These are phyloP conservation scores for Xerocomellus amylosporus DNA, from an alignment of 768 basidiomycete genomes.

Conservation along the genomic window DNA sequence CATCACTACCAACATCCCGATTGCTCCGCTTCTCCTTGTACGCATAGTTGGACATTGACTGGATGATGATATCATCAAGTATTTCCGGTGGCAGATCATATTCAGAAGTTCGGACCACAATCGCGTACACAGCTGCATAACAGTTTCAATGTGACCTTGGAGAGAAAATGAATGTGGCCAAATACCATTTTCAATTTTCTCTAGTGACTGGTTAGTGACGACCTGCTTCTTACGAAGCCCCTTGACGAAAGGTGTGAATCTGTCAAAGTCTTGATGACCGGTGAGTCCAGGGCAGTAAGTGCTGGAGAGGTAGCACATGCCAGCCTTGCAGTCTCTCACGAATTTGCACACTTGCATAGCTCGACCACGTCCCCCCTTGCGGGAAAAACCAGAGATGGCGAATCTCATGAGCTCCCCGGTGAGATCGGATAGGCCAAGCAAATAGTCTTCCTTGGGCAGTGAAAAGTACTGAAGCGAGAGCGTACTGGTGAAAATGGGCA, in stretches of 20 bases:
- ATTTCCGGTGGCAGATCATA: constrained; percentile 66
- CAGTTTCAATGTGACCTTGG: constrained; percentile 3
- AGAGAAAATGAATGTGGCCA: background rate
- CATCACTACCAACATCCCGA: constrained; percentile 22
- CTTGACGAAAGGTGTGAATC: constrained; percentile 62
- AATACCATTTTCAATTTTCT: constrained; percentile 91
- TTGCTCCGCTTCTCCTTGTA: constrained; percentile 19
- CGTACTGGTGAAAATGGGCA: constrained; percentile 1
- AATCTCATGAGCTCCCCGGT: constrained; percentile 97
- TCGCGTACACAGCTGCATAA: constrained; percentile 63
- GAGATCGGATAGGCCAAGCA: constrained; percentile 90
- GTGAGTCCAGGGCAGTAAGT: background rate
- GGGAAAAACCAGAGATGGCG: constrained; percentile 79
- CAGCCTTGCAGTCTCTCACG: constrained; percentile 72
- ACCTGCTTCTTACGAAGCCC: constrained; percentile 84
- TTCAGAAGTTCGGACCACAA: constrained; percentile 69
- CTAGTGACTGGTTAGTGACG: constrained; percentile 82
- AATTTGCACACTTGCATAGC: constrained; percentile 66
- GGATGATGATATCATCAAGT: constrained; percentile 65
- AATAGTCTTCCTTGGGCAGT: constrained; percentile 77
- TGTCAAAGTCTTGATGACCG: constrained; percentile 65
- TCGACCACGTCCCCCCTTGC: constrained; percentile 59
- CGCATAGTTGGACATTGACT: constrained; percentile 39
- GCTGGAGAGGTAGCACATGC: constrained; percentile 33
- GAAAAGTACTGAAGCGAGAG: constrained; percentile 63